Base-by-base conservation (phyloP, 2,329 filamentous ascomycete species). In the Fusarium verticillioides region DNA sequence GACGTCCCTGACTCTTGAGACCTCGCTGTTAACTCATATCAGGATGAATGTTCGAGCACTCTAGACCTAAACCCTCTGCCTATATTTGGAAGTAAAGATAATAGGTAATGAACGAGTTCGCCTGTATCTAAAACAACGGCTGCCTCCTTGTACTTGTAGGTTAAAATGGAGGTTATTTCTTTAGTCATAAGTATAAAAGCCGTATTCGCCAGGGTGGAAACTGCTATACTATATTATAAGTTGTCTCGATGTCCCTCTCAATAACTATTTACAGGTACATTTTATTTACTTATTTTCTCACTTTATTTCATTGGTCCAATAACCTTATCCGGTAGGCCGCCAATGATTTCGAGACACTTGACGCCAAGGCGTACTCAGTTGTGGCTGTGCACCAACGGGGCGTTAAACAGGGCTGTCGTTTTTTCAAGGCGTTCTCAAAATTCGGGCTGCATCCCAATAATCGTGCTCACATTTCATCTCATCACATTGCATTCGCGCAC, bases 401-500 rank as follows among this genome's bases (percentile, higher is more conserved):
- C 47, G 30, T 9, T 26, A 4, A 18, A 13, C n/a, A 36, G 30
- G 32, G n/a, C n/a, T 7, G 47, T 4, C 16, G 6, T 15, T 36
- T 23, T 26, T 50, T 52, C 47, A 52, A 36, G n/a, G 16, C 30
- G n/a, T 52, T 52, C n/a, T 26, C 1, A 7, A n/a, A 13, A 7
- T 34, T 19, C 11, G 8, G 7, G n/a, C 47, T 52, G 9, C 30
- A 36, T 19, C 11, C 30, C 2, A 15, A 15, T 5, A 15, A 34
- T 50, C 11, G 12, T 23, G 4, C 1, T 26, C n/a, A 13, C n/a
- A 19, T 19, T 19, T 52, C 1, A 15, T 34, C 2, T 19, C 4
- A 15, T 15, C 47, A 9, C 0, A 2, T 23, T 12, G 11, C 1
- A 52, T 2, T 13, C 16, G 16, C 5, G 10, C 16, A 13, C 3